These are phyloP conservation scores for Pseudohalonectria lignicola DNA, from an alignment of 2,329 filamentous ascomycete species.

Conservation along the genomic window DNA sequence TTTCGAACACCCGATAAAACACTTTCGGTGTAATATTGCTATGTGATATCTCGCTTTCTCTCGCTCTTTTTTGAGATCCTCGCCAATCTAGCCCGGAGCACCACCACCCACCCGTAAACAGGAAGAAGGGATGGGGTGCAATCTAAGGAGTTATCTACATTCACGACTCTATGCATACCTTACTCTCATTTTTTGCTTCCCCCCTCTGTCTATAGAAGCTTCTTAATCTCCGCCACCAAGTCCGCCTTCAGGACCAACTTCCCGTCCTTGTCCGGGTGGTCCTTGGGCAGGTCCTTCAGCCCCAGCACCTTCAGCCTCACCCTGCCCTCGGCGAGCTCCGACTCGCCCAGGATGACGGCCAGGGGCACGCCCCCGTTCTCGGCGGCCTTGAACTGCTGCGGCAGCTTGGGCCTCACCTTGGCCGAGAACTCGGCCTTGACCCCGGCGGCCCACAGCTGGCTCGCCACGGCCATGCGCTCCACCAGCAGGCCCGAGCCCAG, in stretches of 20 bases:
- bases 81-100: too few species aligned
- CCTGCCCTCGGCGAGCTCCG: slow-evolving; percentile 73
- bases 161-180: too few species aligned
- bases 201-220: too few species aligned
- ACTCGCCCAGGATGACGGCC: slow-evolving; percentile 81
- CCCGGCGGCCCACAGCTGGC: slow-evolving; percentile 72
- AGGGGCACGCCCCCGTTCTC: slow-evolving; percentile 72
- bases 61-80: too few species aligned
- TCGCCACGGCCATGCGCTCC: slow-evolving; percentile 73
- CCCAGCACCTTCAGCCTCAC: slow-evolving; percentile 76
- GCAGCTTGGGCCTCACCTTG: slow-evolving; percentile 85
- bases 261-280: slow-evolving; percentile 84
- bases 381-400: slow-evolving; percentile 82
- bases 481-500: slow-evolving; percentile 73
- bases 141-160: too few species aligned
- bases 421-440: slow-evolving; percentile 85
- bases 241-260: slow-evolving; percentile 56
- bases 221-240: slow-evolving; percentile 52
- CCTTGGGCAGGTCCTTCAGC: slow-evolving; percentile 57
- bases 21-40: too few species aligned
- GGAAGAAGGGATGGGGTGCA: too few species aligned
- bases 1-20: too few species aligned
- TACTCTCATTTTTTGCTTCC: too few species aligned
- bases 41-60: too few species aligned
- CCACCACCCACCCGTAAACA: too few species aligned